phyloP scores from a whole-genome alignment of 306 rosid genomes.

The Quercus alba region DNA sequence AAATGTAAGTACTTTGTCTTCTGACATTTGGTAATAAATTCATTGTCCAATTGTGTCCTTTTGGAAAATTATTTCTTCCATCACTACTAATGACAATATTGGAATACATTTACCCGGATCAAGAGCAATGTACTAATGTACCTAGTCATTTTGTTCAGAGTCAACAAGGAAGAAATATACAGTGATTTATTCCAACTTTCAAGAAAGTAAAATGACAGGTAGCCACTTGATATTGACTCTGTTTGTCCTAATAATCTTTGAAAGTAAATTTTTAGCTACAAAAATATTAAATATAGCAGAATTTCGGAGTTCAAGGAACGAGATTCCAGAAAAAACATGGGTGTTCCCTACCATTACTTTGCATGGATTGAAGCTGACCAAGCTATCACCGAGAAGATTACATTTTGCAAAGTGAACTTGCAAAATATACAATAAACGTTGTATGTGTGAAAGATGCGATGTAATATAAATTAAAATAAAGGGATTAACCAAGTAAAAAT shows the following conservation, averaged over 20 bases:
- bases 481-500: no score
- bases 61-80: background rate
- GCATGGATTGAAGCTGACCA: background rate
- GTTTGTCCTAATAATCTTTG: background rate
- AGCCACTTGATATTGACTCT: background rate
- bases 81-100: background rate
- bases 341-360: background rate
- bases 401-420: background rate
- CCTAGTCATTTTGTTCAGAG: background rate
- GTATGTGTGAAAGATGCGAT: background rate
- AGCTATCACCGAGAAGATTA: background rate
- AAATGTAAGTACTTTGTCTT: background rate
- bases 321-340: no score
- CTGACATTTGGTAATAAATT: background rate
- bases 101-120: background rate
- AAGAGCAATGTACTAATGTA: background rate
- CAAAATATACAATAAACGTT: background rate
- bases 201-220: background rate
- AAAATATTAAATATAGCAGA: background rate
- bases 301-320: background rate
- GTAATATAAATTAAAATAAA: no score
- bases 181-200: background rate
- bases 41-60: background rate
- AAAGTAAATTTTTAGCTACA: background rate
- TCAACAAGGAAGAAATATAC: background rate